phyloP scores from a whole-genome alignment of 192 early-diverging fungal genomes.

The Phycomyces nitens region DNA sequence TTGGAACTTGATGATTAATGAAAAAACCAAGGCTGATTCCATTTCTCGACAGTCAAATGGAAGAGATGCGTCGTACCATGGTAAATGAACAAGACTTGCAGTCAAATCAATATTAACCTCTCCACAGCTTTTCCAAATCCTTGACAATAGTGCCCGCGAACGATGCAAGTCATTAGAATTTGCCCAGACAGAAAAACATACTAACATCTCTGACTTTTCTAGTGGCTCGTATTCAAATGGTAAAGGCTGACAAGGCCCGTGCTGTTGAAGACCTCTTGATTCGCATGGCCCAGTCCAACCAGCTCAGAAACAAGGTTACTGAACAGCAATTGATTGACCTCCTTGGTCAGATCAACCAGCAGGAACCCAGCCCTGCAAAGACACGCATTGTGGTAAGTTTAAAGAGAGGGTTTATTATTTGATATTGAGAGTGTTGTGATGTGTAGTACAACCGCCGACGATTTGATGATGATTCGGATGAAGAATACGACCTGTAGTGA shows the following conservation, averaged over 20 bases:
- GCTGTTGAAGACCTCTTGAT: slow-evolving; percentile 88
- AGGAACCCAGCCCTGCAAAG: slow-evolving; percentile 46
- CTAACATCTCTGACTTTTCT: too few relatives aligned
- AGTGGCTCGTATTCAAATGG: slow-evolving; percentile 89
- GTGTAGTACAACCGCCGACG: slow-evolving; percentile 54
- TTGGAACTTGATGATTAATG: not conserved
- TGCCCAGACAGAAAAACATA: too few relatives aligned
- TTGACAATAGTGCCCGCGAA: slow-evolving; percentile 78
- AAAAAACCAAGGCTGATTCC: slow-evolving; percentile 1
- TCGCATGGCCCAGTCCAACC: slow-evolving; percentile 82
- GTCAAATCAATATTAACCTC: not conserved
- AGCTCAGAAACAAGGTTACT: slow-evolving; percentile 77
- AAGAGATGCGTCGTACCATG: slow-evolving; percentile 81
- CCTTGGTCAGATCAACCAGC: slow-evolving; percentile 78
- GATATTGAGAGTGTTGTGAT: not conserved
- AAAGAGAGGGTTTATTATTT: slow-evolving; percentile 5
- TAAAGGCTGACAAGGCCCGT: slow-evolving; percentile 84
- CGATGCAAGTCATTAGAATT: slow-evolving; percentile 61
- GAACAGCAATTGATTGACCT: slow-evolving; percentile 85
- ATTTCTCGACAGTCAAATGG: slow-evolving; percentile 61
- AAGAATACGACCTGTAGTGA: slow-evolving; percentile 49
- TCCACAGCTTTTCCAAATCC: slow-evolving; percentile 70
- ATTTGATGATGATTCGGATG: slow-evolving; percentile 56
- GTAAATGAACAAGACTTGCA: slow-evolving; percentile 29
- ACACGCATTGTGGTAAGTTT: slow-evolving; percentile 74